Evolutionary conservation across 768 basidiomycete genomes (phyloP), one percentile per base, ranked within the genome.

Genomic region (Lepiota venenata): DNA sequence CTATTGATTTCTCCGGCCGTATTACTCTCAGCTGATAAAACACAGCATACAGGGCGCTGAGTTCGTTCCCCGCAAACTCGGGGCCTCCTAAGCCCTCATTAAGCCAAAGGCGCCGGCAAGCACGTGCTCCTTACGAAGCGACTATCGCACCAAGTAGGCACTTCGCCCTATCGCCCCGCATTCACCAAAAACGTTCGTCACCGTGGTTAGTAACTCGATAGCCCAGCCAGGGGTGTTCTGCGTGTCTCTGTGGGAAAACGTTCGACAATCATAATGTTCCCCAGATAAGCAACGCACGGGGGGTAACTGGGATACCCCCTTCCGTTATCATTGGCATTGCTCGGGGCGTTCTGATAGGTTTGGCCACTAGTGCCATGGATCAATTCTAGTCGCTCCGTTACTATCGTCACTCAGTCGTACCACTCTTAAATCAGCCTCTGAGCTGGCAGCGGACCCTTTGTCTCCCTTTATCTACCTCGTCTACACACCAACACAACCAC

Each of bases 281-380:
- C 43, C 12, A 22, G 25, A 37, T 36, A 25, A 25, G 37, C n/a
- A 18, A 10, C 46, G n/a, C 35, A 21, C 27, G 27, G 40, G 39
- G 43, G 10, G 37, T 32, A 32, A 54, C 27, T 15, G 38, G 25
- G 18, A 29, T 47, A 39, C n/a, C 18, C 15, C 22, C 35, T 53
- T 44, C 44, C 36, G 52, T 47, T 40, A 47, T 54, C 41, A 15
- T 54, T 47, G 37, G 46, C 41, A 15, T 54, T 47, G 37, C 43
- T 46, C 47, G 52, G 25, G 40, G 40, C 52, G 52, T 29, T 43
- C 45, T 44, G 53, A 55, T 55, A 55, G 47, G 53, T 42, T 48
- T 42, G 35, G 53, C 36, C 32, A 48, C 36, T 39, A 35, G 36
- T 47, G 44, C 20, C 29, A 53, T 20, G 38, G 36, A 40, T 39